Percentiles rank a stretch among this genome's conserved stretches.
phyloP scores from a whole-genome alignment of 106 monocot species.

The Dioscorea alata region DNA sequence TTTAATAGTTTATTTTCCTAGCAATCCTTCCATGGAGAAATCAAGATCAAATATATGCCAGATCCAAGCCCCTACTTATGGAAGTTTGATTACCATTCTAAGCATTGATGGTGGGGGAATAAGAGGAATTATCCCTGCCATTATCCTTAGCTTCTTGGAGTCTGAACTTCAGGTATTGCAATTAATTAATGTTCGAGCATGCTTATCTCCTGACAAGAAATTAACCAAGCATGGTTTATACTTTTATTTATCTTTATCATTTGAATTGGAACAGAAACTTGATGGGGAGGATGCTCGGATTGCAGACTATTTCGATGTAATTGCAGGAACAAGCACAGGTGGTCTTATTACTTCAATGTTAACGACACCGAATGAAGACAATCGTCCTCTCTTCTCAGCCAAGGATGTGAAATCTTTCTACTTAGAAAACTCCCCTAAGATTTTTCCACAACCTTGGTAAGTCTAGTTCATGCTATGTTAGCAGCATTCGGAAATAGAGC shows the following conservation, averaged over 20 bases:
- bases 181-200: background rate
- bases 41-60: background rate
- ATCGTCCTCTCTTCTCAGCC: background rate
- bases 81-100: slow-evolving; percentile 3
- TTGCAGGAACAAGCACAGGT: slow-evolving; percentile 8
- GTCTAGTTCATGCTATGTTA: background rate
- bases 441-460: slow-evolving; percentile 8
- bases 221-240: background rate
- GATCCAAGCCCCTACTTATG: background rate
- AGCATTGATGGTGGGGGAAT: slow-evolving; percentile 11
- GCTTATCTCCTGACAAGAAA: background rate
- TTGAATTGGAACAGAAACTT: slow-evolving; percentile 1
- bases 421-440: slow-evolving; percentile 6
- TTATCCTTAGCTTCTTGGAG: slow-evolving; percentile 9
- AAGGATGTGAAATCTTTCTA: slow-evolving; percentile 6
- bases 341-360: slow-evolving; percentile 7
- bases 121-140: slow-evolving; percentile 2
- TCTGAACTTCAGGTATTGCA: slow-evolving; percentile 4
- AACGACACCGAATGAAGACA: slow-evolving; percentile 3
- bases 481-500: too few relatives aligned
- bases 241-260: background rate
- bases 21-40: background rate
- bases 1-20: too few relatives aligned
- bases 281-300: slow-evolving; percentile 8
- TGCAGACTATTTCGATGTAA: slow-evolving; percentile 11